Base-by-base conservation (phyloP, 1,284 basidiomycete species). In the Sparassis latifolia region DNA sequence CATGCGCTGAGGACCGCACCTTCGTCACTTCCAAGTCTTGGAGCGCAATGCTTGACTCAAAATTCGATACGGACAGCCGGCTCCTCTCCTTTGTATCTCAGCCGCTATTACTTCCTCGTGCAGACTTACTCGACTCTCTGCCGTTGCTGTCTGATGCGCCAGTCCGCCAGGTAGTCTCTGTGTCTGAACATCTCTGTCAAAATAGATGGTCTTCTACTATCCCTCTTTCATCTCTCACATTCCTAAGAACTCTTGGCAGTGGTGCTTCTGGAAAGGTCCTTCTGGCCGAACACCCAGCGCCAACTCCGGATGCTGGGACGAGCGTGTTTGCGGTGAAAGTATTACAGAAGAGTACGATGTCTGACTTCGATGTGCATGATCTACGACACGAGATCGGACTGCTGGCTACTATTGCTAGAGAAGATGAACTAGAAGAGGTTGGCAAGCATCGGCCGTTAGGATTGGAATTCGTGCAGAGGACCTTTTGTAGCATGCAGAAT, bases 211-310 rank as follows among this genome's bases (percentile, higher is more conserved):
- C 35, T 6, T 6, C 6, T 12, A 37, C 7, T 7, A 37, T 44
- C 37, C 49, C 47, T 2, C 28, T 53, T 5, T 52, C 55, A 3
- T 48, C 49, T 38, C 37, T 57, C 32, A 35, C 7, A 4, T 50
- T 59, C 29, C 42, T 50, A 1, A 55, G 58, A 0, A 59, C 58
- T 3, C 48, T 59, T 2, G 58, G 58, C 10, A 52, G 54, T 7
- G 58, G 58, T 5, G 58, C 50, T 20, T 55, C 53, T 29, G 58
- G 55, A 42, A 59, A 59, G 40, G 58, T 59, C 5, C 52, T 59
- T n/a, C 42, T 59, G 3, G 55, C 58, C 4, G 52, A 58, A 10
- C 12, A 27, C 9, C n/a, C 6, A 6, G 40, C 5, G n/a, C 6
- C 12, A 5, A 4, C 20, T 5, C 20, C n/a, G 28, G 5, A 20